A percentile compares a stretch with the other conserved stretches of the same genome.
Evolutionary conservation across 2,329 filamentous ascomycete genomes (phyloP).

Genomic region (Annulohypoxylon truncatum): DNA sequence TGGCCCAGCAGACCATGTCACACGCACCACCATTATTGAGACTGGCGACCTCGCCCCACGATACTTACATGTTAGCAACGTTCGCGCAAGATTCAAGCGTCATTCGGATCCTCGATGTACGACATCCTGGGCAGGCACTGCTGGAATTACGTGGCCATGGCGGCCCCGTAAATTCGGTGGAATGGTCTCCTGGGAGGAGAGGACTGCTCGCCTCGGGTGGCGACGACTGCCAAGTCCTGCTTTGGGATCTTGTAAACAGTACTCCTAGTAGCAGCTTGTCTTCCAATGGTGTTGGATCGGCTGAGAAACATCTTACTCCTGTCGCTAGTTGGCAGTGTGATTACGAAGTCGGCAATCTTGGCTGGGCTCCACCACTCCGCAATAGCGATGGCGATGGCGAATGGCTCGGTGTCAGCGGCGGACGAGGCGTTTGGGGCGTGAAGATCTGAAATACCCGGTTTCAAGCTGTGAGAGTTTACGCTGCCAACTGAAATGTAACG

Average conservation of each 20-base stretch:
- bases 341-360: slow-evolving; percentile 86
- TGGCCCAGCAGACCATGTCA: slow-evolving; percentile 80
- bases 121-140: slow-evolving; percentile 94
- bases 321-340: slow-evolving; percentile 86
- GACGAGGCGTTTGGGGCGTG: slow-evolving; percentile 84
- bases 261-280: slow-evolving; percentile 58
- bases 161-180: slow-evolving; percentile 88
- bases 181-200: slow-evolving; percentile 90
- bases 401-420: slow-evolving; percentile 85
- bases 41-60: slow-evolving; percentile 91
- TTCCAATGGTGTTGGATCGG: slow-evolving; percentile 62
- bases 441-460: slow-evolving; percentile 47
- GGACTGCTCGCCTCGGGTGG: slow-evolving; percentile 91
- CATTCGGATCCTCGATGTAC: slow-evolving; percentile 94
- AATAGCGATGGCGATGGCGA: slow-evolving; percentile 75
- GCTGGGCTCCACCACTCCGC: slow-evolving; percentile 81
- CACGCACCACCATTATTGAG: slow-evolving; percentile 82
- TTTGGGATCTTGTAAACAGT: slow-evolving; percentile 91
- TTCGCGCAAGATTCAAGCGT: slow-evolving; percentile 94
- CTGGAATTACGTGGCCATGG: slow-evolving; percentile 92
- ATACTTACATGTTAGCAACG: slow-evolving; percentile 94
- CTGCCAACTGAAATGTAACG: neutral
- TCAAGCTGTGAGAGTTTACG: neutral
- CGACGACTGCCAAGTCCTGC: slow-evolving; percentile 89
- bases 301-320: slow-evolving; percentile 72